Evolutionary conservation across 2,329 filamentous ascomycete genomes (phyloP), one percentile per base, ranked within the genome.

Genomic region (Penicillium carneum): DNA sequence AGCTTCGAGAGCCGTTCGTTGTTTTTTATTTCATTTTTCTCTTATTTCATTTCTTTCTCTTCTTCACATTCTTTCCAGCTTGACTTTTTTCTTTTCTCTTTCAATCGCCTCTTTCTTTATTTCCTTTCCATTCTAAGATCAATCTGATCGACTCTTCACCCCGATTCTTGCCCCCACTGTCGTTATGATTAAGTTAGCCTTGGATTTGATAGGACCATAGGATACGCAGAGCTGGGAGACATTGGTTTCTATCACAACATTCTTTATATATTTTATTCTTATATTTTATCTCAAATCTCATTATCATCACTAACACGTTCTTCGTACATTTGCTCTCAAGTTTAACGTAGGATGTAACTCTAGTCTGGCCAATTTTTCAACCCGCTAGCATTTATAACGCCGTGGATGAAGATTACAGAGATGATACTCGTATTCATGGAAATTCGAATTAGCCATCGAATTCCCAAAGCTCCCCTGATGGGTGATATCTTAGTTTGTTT

Each of bases 201-300:
- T 46, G 51, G 31, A 29, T 43, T 42, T 20, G 31, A 29, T 18
- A 18, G 41, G 20, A 33, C 7, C 20, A 23, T 26, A 26, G 23
- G 23, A 26, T 26, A 47, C 36, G 52, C 31, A 47, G 33, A 55
- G 52, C 52, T 45, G 20, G 52, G 20, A 29, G 16, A 23, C 11
- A 20, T 42, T 7, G 20, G 8, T 20, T 49, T 18, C 18, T 31
- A 41, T 46, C 18, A 54, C 39, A 46, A 18, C 18, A 2, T 36
- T 48, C 2, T 20, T n/a, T 47, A 47, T 20, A 47, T 18, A 29
- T 55, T 47, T 55, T 29, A 38, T 48, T 41, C 16, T 33, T 45
- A n/a, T 16, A 2, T 26, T 10, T 29, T 26, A 14, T 34, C 11
- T 29, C 18, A 4, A 16, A 54, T 18, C 34, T 12, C 29, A 46